These are phyloP conservation scores for Myrmaecium sp. DNA, from an alignment of 2,329 filamentous ascomycete genomes.

Conservation along the genomic window DNA sequence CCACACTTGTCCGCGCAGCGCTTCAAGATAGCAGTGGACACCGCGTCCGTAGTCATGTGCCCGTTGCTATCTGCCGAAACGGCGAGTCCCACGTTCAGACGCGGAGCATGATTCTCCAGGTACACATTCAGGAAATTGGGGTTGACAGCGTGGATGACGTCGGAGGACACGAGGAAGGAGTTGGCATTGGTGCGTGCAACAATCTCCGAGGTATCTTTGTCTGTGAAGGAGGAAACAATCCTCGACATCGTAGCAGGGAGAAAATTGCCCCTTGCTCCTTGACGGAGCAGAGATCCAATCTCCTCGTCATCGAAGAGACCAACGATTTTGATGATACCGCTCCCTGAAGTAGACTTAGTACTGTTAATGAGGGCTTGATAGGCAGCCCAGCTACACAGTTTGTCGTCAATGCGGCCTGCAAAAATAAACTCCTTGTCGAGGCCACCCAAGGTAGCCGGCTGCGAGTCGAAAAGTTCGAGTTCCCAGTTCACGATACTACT, in stretches of 20 bases:
- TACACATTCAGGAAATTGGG: conserved; percentile 82
- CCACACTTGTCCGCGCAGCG: conserved; percentile 60
- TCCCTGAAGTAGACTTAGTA: conserved; percentile 30
- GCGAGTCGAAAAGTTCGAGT: conserved; percentile 81
- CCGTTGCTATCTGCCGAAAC: conserved; percentile 74
- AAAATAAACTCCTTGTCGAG: conserved; percentile 90
- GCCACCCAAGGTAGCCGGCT: conserved; percentile 69
- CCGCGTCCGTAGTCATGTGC: conserved; percentile 87
- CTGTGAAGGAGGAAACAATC: conserved; percentile 51
- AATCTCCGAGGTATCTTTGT: conserved; percentile 33
- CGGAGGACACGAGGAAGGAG: conserved; percentile 80
- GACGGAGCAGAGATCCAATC: conserved; percentile 77
- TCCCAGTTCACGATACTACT: conserved; percentile 86
- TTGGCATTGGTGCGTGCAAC: conserved; percentile 74
- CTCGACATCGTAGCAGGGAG: conserved; percentile 67
- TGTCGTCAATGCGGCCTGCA: conserved; percentile 89
- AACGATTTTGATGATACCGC: conserved; percentile 69
- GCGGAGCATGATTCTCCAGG: conserved; percentile 68
- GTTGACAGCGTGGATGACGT: conserved; percentile 87
- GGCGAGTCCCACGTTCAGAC: conserved; percentile 73
- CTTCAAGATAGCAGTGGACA: conserved; percentile 66
- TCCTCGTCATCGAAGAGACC: conserved; percentile 97
- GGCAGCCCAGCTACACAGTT: conserved; percentile 88
- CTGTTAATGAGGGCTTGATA: conserved; percentile 66
- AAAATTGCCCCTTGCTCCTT: conserved; percentile 83